Base-by-base conservation (phyloP, 176 grass and related monocot genomes). In the Juncus inflexus region DNA sequence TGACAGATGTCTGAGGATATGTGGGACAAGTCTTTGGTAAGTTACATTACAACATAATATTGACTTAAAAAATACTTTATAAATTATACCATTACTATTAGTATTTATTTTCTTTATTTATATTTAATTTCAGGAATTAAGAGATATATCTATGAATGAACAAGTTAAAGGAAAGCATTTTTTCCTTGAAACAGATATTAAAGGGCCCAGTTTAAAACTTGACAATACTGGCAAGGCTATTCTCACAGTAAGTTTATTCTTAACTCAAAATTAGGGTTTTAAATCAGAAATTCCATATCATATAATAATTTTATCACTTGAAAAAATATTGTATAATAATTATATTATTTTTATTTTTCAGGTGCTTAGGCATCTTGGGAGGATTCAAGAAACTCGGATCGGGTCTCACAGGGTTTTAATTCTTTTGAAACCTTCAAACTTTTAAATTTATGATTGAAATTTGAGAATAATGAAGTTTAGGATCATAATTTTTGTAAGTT, bases 321-420 rank as follows among this genome's bases (percentile, higher is more conserved):
- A 28, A 28, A 28, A 1, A 28, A 28, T 28, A 28, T 28, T 28
- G 19, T 28, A 28, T 28, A 28, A 28, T 28, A 28, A 28, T 28
- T 28, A 28, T 28, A 28, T 28, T 28, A 28, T 28, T 28, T 74
- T 40, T 81, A 12, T 19, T 50, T 14, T 78, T 36, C 71, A 96
- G 92, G 82, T 96, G 41, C 87, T 96, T 72, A 81, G 92, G n/a
- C 91, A 96, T 83, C 84, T 96, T 64, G 84, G 91, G 2, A 85
- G 87, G 61, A 76, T 91, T 74, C 84, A 86, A 14, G 92, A 96
- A 83, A 65, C 67, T 49, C 65, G 87, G 68, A 73, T 91, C 15
- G 82, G 92, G n/a, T 78, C 69, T 63, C 79, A 96, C 55, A 84
- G 84, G 36, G 92, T 96, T 45, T 74, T 96, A n/a, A 86, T 78